Evolutionary conservation across 306 rosid genomes (phyloP), one percentile per base, ranked within the genome.

Genomic region (Vachellia collinsii): DNA sequence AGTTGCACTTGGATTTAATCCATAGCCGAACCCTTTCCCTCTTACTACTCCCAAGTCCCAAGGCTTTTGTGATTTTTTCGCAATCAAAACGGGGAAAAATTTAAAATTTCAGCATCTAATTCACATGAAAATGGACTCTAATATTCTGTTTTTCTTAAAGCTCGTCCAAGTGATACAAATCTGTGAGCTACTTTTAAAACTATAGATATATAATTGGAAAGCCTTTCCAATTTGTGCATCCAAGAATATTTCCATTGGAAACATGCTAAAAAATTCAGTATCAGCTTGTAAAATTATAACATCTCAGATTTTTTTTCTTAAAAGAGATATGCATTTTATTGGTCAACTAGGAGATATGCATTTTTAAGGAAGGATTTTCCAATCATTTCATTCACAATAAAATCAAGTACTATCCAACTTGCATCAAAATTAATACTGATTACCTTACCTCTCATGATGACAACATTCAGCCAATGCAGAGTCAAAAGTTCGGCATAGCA

Each of bases 391-490:
- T 43, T 17, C 66, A 71, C 9, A 48, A 59, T 20, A 8, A 65
- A 42, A 58, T 59, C 61, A 83, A 47, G 56, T 43, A 76, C 23
- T 47, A 59, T 50, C 68, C 68, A 66, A 72, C 56, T 50, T 50
- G 37, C 54, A 50, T 47, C n/a, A 11, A 37, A 62, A 80, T 62
- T 19, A 81, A 77, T 22, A 71, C 22, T 63, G 54, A 80, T 75
- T 90, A 94, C 98, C 98, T 94, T 5, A 38, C 22, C 59, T 51
- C 86, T 92, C 97, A 39, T 89, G 97, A 84, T 93, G 96, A 83
- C 99, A 94, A 85, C 99, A 93, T 81, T 94, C 97, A 53, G 94
- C 97, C 89, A 89, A 36, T 70, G 97, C 95, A 71, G 89, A 88
- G 90, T 94, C 97, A 91, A 89, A 93, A 87, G 89, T 93, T 88